Conservation (phyloP, 768 basidiomycete genomes). For the Mycena floridula region DNA sequence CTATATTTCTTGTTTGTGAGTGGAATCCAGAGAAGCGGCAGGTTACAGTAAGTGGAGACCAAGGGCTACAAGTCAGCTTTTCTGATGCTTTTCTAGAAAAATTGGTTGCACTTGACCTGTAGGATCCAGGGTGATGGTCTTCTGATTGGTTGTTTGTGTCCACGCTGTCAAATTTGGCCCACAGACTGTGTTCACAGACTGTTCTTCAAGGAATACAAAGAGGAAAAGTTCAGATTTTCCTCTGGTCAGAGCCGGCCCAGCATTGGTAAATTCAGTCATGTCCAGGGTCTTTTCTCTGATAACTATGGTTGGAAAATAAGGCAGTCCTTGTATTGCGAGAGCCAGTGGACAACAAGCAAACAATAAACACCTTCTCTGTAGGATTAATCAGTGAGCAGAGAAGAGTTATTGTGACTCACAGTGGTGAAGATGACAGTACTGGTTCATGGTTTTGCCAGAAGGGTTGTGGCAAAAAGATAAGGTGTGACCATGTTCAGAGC, state of each 20-base stretch:
- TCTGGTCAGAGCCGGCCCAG: neutral
- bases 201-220: neutral
- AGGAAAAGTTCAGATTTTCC: no score
- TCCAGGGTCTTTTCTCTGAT: neutral
- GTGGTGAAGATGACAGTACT: neutral
- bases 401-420: neutral
- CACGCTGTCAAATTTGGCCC: neutral
- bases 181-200: neutral
- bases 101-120: no score
- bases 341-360: neutral
- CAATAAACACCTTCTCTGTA: neutral
- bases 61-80: no score
- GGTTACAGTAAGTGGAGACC: no score
- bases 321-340: neutral
- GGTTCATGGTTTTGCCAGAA: neutral
- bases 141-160: neutral
- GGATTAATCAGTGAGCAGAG: neutral
- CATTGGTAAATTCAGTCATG: neutral
- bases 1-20: no score
- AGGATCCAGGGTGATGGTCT: no score
- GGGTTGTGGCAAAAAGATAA: neutral
- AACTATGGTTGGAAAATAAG: neutral
- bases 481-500: constrained; percentile 3
- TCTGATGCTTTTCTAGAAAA: no score
- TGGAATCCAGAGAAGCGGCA: no score